Percentiles rank a stretch among this genome's conserved stretches.
Conservation (phyloP, 306 rosid genomes). For the Potentilla sterilis region DNA sequence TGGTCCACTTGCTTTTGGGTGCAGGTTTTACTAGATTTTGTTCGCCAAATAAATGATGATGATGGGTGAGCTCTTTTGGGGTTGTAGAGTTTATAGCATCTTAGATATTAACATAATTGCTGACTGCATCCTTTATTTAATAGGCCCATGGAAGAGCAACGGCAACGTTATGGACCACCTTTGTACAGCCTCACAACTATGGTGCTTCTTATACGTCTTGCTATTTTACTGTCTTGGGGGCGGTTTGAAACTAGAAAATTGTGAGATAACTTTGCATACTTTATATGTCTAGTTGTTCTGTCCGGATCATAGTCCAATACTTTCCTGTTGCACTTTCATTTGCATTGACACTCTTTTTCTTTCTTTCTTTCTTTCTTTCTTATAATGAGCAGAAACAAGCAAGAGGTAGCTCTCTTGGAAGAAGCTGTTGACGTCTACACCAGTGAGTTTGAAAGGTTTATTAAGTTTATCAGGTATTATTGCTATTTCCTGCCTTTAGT, state of each 20-base stretch:
- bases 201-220: slow-evolving; percentile 65
- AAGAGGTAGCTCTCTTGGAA: slow-evolving; percentile 58
- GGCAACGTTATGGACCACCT: slow-evolving; percentile 94
- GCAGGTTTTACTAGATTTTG: slow-evolving; percentile 92
- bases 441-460: slow-evolving; percentile 73
- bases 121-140: slow-evolving; percentile 19
- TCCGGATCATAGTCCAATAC: neutral
- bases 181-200: slow-evolving; percentile 73
- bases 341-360: neutral
- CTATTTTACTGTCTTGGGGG: slow-evolving; percentile 62
- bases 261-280: slow-evolving; percentile 51
- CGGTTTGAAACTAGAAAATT: slow-evolving; percentile 55
- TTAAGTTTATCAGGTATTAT: slow-evolving; percentile 68
- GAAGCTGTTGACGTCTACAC: slow-evolving; percentile 74
- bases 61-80: slow-evolving; percentile 63
- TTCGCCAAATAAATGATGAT: slow-evolving; percentile 77
- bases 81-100: neutral
- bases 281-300: neutral
- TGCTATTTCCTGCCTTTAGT: slow-evolving; percentile 8
- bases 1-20: slow-evolving; percentile 23
- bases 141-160: slow-evolving; percentile 99
- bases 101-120: neutral
- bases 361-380: slow-evolving; percentile 20
- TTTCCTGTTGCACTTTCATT: neutral
- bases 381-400: slow-evolving; percentile 47